Evolutionary conservation across 2,329 filamentous ascomycete genomes (phyloP).

Genomic region (Exophiala dermatitidis): DNA sequence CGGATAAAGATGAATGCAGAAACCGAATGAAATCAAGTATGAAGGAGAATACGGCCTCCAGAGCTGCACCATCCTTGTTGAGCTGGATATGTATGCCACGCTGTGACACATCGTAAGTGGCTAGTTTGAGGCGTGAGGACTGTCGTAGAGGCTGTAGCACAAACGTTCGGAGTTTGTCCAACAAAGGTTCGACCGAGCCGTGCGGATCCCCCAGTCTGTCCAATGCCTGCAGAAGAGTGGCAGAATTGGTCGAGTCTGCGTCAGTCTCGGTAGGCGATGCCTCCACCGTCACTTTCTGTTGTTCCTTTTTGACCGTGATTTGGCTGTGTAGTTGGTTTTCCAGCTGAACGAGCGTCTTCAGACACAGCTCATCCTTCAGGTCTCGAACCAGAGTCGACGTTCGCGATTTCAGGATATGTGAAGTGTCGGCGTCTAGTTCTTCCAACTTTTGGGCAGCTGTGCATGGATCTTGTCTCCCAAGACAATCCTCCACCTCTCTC

Average conservation of each 20-base stretch:
- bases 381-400: constrained; percentile 14
- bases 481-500: constrained; percentile 16
- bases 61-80: constrained; percentile 27
- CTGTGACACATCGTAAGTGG: constrained; percentile 25
- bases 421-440: constrained; percentile 6
- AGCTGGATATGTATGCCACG: constrained; percentile 29
- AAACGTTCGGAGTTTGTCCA: constrained; percentile 16
- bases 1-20: constrained; percentile 45
- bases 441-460: constrained; percentile 18
- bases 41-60: constrained; percentile 38
- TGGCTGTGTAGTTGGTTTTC: constrained; percentile 14
- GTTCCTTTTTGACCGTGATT: constrained; percentile 13
- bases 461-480: constrained; percentile 11
- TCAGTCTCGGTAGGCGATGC: constrained; percentile 8
- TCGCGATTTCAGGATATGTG: constrained; percentile 9
- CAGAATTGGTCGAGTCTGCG: constrained; percentile 4
- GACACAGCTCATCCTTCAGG: constrained; percentile 17
- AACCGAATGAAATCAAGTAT: constrained; percentile 44
- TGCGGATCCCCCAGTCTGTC: constrained; percentile 13
- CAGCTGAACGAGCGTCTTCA: constrained; percentile 17
- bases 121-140: constrained; percentile 12
- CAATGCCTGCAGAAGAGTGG: constrained; percentile 14
- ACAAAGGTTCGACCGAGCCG: constrained; percentile 16
- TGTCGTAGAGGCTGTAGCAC: constrained; percentile 20
- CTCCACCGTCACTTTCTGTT: constrained; percentile 8